Evolutionary conservation across 352 stramenopile genomes (phyloP).

Genomic region (Globisporangium okanoganense): DNA sequence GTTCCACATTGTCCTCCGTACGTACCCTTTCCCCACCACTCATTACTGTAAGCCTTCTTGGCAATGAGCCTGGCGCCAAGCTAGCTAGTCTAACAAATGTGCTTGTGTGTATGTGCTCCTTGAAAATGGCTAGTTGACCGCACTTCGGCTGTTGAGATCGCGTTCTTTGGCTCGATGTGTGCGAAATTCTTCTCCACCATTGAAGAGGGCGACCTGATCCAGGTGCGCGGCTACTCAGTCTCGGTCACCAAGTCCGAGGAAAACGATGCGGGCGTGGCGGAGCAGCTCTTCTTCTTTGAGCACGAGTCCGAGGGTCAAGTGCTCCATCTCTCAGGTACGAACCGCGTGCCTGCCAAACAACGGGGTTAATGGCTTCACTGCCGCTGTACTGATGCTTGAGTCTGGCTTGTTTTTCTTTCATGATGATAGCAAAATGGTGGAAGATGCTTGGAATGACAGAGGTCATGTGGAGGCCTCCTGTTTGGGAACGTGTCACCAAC

Average conservation of each 20-base stretch:
- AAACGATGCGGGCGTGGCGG: constrained; percentile 1
- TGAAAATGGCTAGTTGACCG: constrained; percentile 33
- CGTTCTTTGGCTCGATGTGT: constrained; percentile 69
- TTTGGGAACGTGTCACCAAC: background rate
- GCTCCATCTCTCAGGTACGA: constrained; percentile 34
- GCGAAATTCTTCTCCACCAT: constrained; percentile 49
- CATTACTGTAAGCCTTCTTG: background rate
- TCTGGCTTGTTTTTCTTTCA: background rate
- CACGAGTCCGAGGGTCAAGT: constrained; percentile 28
- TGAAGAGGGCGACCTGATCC: constrained; percentile 58
- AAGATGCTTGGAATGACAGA: constrained; percentile 34
- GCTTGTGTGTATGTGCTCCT: background rate
- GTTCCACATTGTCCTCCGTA: constrained; percentile 61
- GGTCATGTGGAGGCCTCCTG: constrained; percentile 18
- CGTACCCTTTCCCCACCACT: background rate
- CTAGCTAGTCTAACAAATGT: background rate
- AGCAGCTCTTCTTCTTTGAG: constrained; percentile 26
- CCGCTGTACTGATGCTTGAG: background rate
- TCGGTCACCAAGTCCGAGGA: constrained; percentile 13
- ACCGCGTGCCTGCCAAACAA: background rate
- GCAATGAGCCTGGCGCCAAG: background rate
- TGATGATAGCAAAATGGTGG: constrained; percentile 48
- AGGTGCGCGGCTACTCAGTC: constrained; percentile 41
- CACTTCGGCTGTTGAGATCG: constrained; percentile 36
- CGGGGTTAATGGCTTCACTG: background rate